These are phyloP conservation scores for Monilinia polystroma DNA, from an alignment of 2,329 filamentous ascomycete species.

Conservation along the genomic window DNA sequence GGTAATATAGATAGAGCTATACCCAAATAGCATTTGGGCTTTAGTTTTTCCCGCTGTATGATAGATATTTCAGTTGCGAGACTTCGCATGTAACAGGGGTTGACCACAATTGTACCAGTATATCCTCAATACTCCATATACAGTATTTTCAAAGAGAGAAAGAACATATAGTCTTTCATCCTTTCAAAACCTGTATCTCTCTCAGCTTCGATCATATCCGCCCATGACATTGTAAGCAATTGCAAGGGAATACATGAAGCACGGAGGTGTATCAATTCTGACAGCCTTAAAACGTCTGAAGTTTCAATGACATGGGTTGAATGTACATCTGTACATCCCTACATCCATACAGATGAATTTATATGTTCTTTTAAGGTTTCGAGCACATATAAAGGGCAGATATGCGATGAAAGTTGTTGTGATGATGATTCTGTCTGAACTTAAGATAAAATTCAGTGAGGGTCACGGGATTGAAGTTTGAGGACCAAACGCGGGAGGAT, in stretches of 20 bases:
- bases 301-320: constrained; percentile 28
- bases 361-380: neutral
- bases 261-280: constrained; percentile 32
- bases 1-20: constrained; percentile 5
- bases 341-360: neutral
- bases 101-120: neutral
- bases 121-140: neutral
- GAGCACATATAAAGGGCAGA: too few relatives aligned
- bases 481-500: neutral
- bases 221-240: constrained; percentile 22
- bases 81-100: constrained; percentile 7
- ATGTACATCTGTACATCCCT: neutral
- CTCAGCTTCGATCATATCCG: constrained; percentile 17
- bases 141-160: neutral
- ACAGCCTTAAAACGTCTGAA: constrained; percentile 30
- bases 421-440: neutral
- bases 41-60: neutral
- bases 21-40: neutral
- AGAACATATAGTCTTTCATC: neutral
- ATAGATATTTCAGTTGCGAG: neutral
- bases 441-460: neutral
- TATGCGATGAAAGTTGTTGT: neutral
- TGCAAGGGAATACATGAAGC: constrained; percentile 31
- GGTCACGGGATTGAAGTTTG: too few relatives aligned
- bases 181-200: neutral